Base-by-base conservation (phyloP, 2,329 filamentous ascomycete genomes). In the Nigrospora oryzae region DNA sequence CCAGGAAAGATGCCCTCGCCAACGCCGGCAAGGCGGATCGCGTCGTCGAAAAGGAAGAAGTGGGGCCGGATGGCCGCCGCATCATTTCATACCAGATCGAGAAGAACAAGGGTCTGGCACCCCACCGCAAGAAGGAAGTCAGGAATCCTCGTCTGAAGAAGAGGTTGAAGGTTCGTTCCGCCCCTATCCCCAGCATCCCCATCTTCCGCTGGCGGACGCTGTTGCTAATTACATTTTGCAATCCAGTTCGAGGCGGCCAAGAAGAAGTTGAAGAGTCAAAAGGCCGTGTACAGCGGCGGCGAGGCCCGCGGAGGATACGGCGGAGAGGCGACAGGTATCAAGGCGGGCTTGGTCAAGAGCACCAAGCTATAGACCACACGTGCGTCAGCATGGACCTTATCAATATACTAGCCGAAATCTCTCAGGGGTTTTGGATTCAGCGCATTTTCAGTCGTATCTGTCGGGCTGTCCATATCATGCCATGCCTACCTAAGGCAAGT, bases 261-360 rank as follows among this genome's bases (percentile, higher is more conserved):
- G 79, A 97, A 96, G 86, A 96, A 97, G 76, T 68, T 97, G 60
- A 81, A 80, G 58, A 91, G 85, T 61, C 87, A 90, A 72, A 88
- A 86, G 70, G 79, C 86, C 10, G 74, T 88, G 13, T 97, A 90
- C 71, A 88, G 89, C 66, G 88, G 88, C 53, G 86, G 88, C 49
- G 83, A 94, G 69, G 82, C 86, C 55, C 80, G 79, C 59, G 86
- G 89, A 58, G 86, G 89, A 44, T 98, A 98, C 70, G 80, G 80
- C 53, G 93, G 93, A 69, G 93, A 97, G 66, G 69, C 86, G 69
- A 93, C 90, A 36, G 93, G 93, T 81, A 95, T 98, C 70, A 97
- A 96, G 75, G 86, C 84, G 56, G 86, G 86, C 16, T 68, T 98
- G 65, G 82, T 97, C 57, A 95, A 93, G 81, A 95, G 89, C 76